Conservation (phyloP, 768 basidiomycete genomes). For the Panus rudis region DNA sequence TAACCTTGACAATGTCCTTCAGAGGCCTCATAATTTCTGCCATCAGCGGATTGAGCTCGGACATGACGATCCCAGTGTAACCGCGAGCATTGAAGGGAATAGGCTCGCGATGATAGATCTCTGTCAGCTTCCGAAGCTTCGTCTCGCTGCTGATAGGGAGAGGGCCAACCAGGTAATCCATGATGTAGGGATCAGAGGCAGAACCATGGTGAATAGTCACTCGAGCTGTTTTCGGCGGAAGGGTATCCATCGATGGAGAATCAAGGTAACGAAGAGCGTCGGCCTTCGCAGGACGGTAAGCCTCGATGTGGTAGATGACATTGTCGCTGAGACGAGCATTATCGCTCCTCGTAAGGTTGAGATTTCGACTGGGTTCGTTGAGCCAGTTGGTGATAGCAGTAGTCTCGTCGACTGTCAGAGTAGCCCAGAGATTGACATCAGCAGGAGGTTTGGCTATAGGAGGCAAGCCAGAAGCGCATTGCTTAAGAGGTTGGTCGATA, state of each 20-base stretch:
- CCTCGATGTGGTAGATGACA: conserved; percentile 43
- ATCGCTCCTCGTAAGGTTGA: conserved; percentile 41
- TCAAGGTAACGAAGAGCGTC: conserved; percentile 42
- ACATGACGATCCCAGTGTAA: conserved; percentile 18
- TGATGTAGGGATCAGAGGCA: conserved; percentile 33
- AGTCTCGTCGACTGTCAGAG: conserved; percentile 39
- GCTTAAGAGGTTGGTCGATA: conserved; percentile 17
- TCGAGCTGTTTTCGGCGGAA: conserved; percentile 37
- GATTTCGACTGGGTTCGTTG: conserved; percentile 27
- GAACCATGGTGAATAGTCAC: conserved; percentile 46
- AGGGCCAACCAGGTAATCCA: conserved; percentile 54
- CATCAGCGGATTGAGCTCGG: conserved; percentile 27
- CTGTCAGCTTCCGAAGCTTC: conserved; percentile 33
- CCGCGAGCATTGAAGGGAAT: conserved; percentile 52
- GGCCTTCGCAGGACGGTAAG: conserved; percentile 40
- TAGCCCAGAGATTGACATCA: conserved; percentile 44
- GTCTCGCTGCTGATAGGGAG: conserved; percentile 39
- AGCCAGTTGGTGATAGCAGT: conserved; percentile 41
- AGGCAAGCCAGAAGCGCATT: conserved; percentile 28
- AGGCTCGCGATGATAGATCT: conserved; percentile 44
- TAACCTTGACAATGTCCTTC: conserved; percentile 35
- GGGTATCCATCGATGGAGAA: conserved; percentile 16
- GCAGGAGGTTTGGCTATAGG: conserved; percentile 34
- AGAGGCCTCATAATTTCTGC: conserved; percentile 29
- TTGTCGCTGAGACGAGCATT: conserved; percentile 38